A percentile compares a stretch with the other conserved stretches of the same genome.
phyloP scores from a whole-genome alignment of 164 flowering plant species.

The Liquidambar formosana region DNA sequence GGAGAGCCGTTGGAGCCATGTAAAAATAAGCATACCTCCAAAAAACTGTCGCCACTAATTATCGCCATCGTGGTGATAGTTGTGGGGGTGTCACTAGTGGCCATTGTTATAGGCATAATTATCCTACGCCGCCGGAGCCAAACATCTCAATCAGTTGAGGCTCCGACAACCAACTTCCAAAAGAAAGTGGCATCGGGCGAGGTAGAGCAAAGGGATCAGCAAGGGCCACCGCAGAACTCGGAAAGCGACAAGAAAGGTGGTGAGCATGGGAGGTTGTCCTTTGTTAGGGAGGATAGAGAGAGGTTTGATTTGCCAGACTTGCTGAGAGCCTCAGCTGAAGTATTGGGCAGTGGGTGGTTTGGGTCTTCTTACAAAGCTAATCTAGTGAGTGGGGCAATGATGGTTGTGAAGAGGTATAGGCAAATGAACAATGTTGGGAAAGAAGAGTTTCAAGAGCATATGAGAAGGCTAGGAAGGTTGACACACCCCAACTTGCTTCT shows the following conservation, averaged over 20 bases:
- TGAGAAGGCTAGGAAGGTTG: slow-evolving; percentile 77
- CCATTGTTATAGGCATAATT: slow-evolving; percentile 17
- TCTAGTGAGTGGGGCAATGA: slow-evolving; percentile 40
- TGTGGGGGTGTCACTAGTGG: slow-evolving; percentile 16
- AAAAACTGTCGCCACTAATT: slow-evolving; percentile 1
- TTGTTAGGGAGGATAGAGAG: slow-evolving; percentile 53
- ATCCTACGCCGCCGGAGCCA: slow-evolving; percentile 16
- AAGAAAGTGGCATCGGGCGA: background rate
- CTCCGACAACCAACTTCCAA: background rate
- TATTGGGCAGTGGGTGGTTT: slow-evolving; percentile 72
- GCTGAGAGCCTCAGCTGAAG: slow-evolving; percentile 78
- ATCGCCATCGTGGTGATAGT: slow-evolving; percentile 20
- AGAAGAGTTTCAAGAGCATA: slow-evolving; percentile 82
- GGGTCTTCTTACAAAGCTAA: slow-evolving; percentile 81
- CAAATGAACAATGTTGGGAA: slow-evolving; percentile 74
- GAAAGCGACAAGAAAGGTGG: slow-evolving; percentile 12
- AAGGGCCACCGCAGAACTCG: background rate
- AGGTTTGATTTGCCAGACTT: slow-evolving; percentile 70
- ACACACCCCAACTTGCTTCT: slow-evolving; percentile 69
- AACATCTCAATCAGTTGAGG: background rate
- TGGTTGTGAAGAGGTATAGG: slow-evolving; percentile 83
- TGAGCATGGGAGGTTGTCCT: slow-evolving; percentile 40
- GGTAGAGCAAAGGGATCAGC: background rate
- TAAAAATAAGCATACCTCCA: background rate
- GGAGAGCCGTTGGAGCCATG: slow-evolving; percentile 43